These are phyloP conservation scores for Casuarina equisetifolia DNA, from an alignment of 306 rosid genomes.

Conservation along the genomic window DNA sequence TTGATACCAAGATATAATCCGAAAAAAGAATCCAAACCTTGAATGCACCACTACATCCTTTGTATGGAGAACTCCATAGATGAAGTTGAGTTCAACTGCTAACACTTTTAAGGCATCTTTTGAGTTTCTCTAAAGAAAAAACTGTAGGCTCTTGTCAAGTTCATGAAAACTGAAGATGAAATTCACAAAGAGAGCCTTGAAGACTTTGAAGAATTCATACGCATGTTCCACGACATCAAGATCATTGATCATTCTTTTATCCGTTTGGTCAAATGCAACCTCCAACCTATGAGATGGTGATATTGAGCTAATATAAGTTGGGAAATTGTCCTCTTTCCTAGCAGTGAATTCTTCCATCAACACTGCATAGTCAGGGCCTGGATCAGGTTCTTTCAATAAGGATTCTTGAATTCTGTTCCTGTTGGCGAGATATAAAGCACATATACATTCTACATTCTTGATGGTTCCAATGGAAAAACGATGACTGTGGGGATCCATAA, in stretches of 20 bases:
- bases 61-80: conserved; percentile 17
- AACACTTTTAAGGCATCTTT: conserved; percentile 19
- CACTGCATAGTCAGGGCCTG: conserved; percentile 36
- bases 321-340: background rate
- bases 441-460: conserved; percentile 34
- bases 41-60: conserved; percentile 30
- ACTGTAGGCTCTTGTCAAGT: conserved; percentile 23
- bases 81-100: no score
- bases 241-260: accelerated
- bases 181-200: conserved; percentile 36
- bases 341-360: conserved; percentile 33
- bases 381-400: conserved; percentile 26
- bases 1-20: conserved; percentile 5
- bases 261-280: background rate
- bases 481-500: conserved; percentile 21
- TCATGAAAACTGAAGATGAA: background rate
- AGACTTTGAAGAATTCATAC: conserved; percentile 14
- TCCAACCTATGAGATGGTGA: background rate
- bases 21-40: background rate
- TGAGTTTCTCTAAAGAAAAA: background rate
- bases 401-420: conserved; percentile 18
- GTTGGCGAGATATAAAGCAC: conserved; percentile 29
- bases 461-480: conserved; percentile 33
- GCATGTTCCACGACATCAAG: conserved; percentile 25
- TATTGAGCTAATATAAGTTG: background rate